These are phyloP conservation scores for Begonia fuchsioides DNA, from an alignment of 306 rosid genomes.

Conservation along the genomic window DNA sequence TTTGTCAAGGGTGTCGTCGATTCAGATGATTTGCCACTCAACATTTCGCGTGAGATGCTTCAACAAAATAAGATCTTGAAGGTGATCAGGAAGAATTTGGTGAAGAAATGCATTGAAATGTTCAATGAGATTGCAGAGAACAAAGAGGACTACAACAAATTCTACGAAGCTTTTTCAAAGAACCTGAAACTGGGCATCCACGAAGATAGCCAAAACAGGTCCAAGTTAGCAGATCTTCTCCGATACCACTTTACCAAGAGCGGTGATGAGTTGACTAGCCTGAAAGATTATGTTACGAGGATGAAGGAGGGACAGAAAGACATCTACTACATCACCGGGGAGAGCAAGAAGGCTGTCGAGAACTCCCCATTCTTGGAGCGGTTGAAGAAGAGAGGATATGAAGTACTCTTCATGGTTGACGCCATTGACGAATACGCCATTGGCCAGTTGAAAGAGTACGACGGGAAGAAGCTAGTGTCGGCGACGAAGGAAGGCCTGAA, in stretches of 20 bases:
- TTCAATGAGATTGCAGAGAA: conserved; percentile 13
- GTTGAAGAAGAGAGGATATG: conserved; percentile 16
- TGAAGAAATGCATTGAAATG: conserved; percentile 21
- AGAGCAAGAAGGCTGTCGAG: neutral
- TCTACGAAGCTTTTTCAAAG: conserved; percentile 13
- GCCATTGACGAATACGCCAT: conserved; percentile 17
- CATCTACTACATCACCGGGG: conserved; percentile 16
- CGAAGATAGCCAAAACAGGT: conserved; percentile 16
- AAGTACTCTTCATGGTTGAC: conserved; percentile 20
- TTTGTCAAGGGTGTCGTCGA: conserved; percentile 23
- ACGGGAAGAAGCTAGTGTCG: conserved; percentile 21
- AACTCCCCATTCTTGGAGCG: conserved; percentile 18
- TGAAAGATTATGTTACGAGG: conserved; percentile 20
- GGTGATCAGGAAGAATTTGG: conserved; percentile 22
- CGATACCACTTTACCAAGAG: conserved; percentile 7
- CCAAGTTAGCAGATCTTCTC: conserved; percentile 17
- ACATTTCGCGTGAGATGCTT: conserved; percentile 21
- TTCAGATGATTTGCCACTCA: conserved; percentile 22
- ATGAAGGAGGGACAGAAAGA: conserved; percentile 19
- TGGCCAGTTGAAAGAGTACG: conserved; percentile 20
- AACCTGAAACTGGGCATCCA: conserved; percentile 18
- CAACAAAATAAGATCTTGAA: conserved; percentile 22
- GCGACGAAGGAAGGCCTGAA: conserved; percentile 19
- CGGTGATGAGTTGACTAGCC: conserved; percentile 17
- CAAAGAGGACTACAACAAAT: no score